Evolutionary conservation across 441 rosid genomes (phyloP), one percentile per base, ranked within the genome.

Genomic region (Francoa sonchifolia): DNA sequence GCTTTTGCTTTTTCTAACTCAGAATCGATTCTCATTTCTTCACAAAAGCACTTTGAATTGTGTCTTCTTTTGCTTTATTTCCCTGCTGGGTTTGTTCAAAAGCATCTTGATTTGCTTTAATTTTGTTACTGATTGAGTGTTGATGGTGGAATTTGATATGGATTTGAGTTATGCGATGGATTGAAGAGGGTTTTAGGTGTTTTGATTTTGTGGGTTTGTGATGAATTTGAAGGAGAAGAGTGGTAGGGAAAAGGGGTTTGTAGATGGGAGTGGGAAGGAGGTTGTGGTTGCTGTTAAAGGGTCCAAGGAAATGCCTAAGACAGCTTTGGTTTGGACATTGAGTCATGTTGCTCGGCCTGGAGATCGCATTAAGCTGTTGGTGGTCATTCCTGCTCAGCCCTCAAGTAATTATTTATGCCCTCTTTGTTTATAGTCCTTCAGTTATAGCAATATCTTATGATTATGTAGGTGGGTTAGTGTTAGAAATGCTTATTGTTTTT

Each of bases 301-400:
- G 9, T 83, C 99, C 18, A 83, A 81, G 69, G 99, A 92, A 69
- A 87, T 87, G 42, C 82, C 99, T 1, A 87, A 78, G 65, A 72
- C 77, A 44, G 99, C 95, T 22, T 48, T 92, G 51, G 82, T 69
- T 33, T 92, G 99, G 99, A 88, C 99, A 58, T 68, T 92, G 81
- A 92, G 95, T 58, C 99, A 92, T 68, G 92, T 92, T 54, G 97
- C 74, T 56, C 92, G 81, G 41, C 94, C 97, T 57, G 95, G 95
- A 22, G 94, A 92, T 53, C 77, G 84, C 76, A 92, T 92, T 39
- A 87, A 96, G 2, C 71, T 92, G 37, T 74, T 92, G 27, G 97
- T 87, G 44, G 92, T 92, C 47, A 82, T 86, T 29, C 82, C 96
- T 57, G 69, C 88, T 39, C 86, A 73, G 4, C 58, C 71, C 59